Conservation (phyloP, 306 rosid genomes). For the Medicago ruthenica region DNA sequence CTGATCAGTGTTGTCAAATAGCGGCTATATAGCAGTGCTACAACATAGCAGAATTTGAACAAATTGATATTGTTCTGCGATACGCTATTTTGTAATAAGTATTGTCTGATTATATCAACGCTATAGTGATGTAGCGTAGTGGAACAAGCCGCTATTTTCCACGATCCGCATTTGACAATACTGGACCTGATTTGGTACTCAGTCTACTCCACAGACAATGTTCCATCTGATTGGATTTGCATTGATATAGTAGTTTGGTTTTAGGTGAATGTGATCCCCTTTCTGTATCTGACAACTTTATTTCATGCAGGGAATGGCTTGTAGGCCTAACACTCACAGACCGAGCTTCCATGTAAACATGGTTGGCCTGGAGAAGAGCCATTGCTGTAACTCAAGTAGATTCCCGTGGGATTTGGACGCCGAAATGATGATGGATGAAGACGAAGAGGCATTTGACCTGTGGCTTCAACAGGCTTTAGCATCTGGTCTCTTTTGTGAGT, state of each 20-base stretch:
- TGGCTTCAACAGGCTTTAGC: conserved; percentile 99
- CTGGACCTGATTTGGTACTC: conserved; percentile 1
- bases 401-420: conserved; percentile 97
- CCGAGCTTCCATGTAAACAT: conserved; percentile 98
- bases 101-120: too few species aligned
- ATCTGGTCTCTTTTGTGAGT: conserved; percentile 86
- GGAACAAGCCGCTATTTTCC: background rate
- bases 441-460: conserved; percentile 86
- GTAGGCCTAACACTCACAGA: conserved; percentile 95
- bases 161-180: background rate
- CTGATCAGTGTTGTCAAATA: background rate
- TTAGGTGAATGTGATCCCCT: background rate
- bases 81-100: background rate
- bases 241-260: background rate
- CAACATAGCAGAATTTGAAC: background rate
- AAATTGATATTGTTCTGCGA: background rate
- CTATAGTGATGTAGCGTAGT: background rate
- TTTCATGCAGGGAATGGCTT: conserved; percentile 89
- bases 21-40: background rate
- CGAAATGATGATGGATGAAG: conserved; percentile 96
- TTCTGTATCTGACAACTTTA: conserved; percentile 20
- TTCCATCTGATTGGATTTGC: conserved; percentile 16
- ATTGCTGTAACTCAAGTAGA: conserved; percentile 77
- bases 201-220: background rate
- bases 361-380: conserved; percentile 96